Evolutionary conservation across 2,329 filamentous ascomycete genomes (phyloP).

Genomic region (Diplodia corticola): DNA sequence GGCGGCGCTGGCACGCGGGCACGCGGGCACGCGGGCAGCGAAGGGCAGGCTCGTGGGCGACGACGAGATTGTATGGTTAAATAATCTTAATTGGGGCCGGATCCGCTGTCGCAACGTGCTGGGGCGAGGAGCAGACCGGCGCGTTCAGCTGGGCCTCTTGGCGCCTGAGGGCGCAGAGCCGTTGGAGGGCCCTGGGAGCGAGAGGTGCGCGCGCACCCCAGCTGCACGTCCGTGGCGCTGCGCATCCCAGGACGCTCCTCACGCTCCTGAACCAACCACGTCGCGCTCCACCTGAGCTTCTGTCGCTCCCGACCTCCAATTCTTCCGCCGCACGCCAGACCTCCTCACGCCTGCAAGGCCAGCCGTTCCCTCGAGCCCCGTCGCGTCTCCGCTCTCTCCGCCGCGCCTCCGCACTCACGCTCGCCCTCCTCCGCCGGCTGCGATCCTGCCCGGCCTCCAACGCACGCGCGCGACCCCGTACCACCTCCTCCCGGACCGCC

Average conservation of each 20-base stretch:
- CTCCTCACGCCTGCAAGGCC: background rate
- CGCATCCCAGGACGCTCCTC: background rate
- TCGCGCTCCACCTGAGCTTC: background rate
- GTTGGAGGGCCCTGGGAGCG: background rate
- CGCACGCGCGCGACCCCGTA: conserved; percentile 13
- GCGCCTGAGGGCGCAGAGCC: background rate
- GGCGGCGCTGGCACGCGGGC: background rate
- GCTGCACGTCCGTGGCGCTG: background rate
- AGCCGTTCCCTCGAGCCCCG: background rate
- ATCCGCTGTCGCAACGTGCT: conserved; percentile 12
- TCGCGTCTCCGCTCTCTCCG: background rate
- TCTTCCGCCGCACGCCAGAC: background rate
- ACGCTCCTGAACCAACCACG: conserved; percentile 11
- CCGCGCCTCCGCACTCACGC: conserved; percentile 3
- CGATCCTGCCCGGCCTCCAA: background rate
- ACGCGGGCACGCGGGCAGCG: background rate
- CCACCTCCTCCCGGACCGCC: conserved; percentile 1
- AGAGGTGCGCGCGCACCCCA: background rate
- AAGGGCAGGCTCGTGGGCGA: background rate
- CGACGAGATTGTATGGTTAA: conserved; percentile 20
- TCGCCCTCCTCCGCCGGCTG: background rate
- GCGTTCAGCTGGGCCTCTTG: conserved; percentile 9
- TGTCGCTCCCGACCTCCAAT: conserved; percentile 4
- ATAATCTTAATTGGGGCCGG: conserved; percentile 17
- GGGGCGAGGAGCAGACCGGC: conserved; percentile 10